Percentiles rank a stretch among this genome's conserved stretches.
phyloP scores from a whole-genome alignment of 345 rosid genomes.

The Odontarrhena argentea region DNA sequence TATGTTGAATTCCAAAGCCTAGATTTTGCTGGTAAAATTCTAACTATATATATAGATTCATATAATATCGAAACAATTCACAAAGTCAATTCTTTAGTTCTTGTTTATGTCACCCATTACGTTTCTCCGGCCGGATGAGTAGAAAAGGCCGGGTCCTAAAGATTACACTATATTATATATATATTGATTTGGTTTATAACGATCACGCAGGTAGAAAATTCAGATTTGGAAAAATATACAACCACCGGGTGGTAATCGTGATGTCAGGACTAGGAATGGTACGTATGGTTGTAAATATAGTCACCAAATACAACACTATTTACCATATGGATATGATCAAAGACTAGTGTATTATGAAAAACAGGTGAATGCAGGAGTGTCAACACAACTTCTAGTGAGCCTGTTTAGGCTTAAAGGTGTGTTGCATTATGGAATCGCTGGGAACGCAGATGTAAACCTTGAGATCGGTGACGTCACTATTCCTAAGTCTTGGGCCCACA shows the following conservation, averaged over 20 bases:
- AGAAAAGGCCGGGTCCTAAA: no score
- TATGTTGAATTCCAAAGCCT: constrained; percentile 40
- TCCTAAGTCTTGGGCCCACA: constrained; percentile 69
- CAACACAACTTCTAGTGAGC: constrained; percentile 58
- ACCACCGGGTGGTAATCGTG: constrained; percentile 54
- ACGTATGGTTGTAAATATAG: background rate
- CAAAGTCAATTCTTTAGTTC: background rate
- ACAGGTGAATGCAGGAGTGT: constrained; percentile 72
- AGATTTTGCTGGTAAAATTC: constrained; percentile 55
- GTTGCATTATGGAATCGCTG: constrained; percentile 77
- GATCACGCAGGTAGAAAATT: constrained; percentile 59
- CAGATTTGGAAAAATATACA: constrained; percentile 53
- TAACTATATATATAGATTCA: background rate
- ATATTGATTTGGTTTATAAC: constrained; percentile 10
- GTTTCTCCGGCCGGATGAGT: no score
- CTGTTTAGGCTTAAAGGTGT: constrained; percentile 65
- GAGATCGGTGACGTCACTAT: constrained; percentile 67
- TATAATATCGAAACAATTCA: background rate
- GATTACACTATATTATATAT: no score
- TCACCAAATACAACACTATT: background rate
- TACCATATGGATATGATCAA: background rate
- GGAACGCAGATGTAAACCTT: constrained; percentile 63
- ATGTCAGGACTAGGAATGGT: constrained; percentile 78
- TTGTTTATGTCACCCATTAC: background rate
- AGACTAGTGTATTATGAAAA: background rate